phyloP scores from a whole-genome alignment of 306 rosid species.

The barrel medic (Medicago truncatula) region DNA sequence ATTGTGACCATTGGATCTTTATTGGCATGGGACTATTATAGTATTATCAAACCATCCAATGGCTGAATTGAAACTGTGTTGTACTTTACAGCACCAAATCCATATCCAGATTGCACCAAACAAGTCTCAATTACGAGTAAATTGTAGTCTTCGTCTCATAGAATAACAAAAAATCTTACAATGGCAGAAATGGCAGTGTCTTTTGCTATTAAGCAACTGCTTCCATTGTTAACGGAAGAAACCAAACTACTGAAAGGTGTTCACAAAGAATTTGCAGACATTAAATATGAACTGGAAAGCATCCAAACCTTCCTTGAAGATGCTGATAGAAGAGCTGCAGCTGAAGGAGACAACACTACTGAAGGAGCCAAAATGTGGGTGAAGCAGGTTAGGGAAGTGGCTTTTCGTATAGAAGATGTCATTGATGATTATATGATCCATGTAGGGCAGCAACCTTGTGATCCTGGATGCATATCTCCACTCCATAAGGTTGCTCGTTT shows the following conservation, averaged over 20 bases:
- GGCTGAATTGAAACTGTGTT: too few species aligned
- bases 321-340: conserved; percentile 14
- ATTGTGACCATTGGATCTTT: too few species aligned
- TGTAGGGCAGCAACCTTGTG: not conserved
- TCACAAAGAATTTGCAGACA: not conserved
- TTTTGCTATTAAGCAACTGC: not conserved
- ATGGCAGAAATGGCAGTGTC: conserved; percentile 3
- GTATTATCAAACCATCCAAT: too few species aligned
- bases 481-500: not conserved
- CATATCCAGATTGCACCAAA: too few species aligned
- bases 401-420: conserved; percentile 25
- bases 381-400: not conserved
- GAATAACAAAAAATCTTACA: too few species aligned
- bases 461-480: not conserved
- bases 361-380: not conserved
- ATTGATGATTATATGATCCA: conserved; percentile 6
- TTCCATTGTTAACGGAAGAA: not conserved
- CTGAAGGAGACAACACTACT: not conserved
- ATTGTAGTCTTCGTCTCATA: too few species aligned
- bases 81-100: too few species aligned
- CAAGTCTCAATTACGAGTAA: too few species aligned
- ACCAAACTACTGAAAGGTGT: not conserved
- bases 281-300: conserved; percentile 4
- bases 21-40: too few species aligned
- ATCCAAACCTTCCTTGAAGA: conserved; percentile 1